These are phyloP conservation scores for Gaultheria prostrata DNA, from an alignment of 148 eudicot species.

Conservation along the genomic window DNA sequence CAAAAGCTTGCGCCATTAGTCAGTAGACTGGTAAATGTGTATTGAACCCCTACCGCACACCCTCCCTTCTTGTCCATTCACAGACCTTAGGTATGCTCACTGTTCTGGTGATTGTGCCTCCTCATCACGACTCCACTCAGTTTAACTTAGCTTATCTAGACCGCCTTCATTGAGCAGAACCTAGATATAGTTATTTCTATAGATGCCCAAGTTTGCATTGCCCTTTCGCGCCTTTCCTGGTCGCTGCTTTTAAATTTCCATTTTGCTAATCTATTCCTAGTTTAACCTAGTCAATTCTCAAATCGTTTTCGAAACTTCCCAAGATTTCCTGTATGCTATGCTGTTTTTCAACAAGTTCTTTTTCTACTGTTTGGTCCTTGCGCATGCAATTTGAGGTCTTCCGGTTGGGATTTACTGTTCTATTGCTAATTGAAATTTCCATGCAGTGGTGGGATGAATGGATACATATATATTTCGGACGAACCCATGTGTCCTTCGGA, in stretches of 20 bases:
- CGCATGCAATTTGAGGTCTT: background rate
- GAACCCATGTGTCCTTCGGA: slow-evolving; percentile 17
- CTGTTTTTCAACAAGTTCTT: background rate
- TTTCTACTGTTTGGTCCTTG: background rate
- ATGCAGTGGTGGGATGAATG: slow-evolving; percentile 28
- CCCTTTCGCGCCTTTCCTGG: background rate
- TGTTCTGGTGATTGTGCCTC: background rate
- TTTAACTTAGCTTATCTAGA: background rate
- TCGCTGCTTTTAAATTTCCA: background rate
- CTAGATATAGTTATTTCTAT: background rate
- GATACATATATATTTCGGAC: slow-evolving; percentile 22
- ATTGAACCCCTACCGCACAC: background rate
- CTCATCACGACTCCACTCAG: background rate
- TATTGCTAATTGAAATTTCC: slow-evolving; percentile 11
- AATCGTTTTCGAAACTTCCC: background rate
- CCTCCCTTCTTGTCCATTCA: background rate
- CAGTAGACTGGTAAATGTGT: background rate
- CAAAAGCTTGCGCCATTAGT: background rate
- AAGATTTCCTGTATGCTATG: background rate
- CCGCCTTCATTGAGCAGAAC: background rate
- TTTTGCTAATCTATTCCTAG: background rate
- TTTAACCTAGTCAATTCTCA: background rate
- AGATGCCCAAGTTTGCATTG: background rate
- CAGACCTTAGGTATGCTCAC: background rate
- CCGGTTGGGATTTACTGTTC: background rate